Base-by-base conservation (phyloP, 2,329 filamentous ascomycete species). In the Penicillium concentricum region DNA sequence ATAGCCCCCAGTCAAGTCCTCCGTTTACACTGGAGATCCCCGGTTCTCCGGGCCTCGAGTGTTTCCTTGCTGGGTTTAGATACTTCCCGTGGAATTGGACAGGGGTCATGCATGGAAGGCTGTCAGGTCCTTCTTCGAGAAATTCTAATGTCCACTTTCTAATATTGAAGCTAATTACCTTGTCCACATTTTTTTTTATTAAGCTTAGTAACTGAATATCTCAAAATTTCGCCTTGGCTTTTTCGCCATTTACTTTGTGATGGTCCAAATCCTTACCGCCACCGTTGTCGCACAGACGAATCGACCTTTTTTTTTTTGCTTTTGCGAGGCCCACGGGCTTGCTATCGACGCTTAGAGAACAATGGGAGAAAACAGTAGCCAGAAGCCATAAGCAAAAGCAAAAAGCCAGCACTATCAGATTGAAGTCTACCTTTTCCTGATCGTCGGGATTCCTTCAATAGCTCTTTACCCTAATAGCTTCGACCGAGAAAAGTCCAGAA, bases 201-300 rank as follows among this genome's bases (percentile, higher is more conserved):
- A 32, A 12, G 44, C 44, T 34, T 46, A 35, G 18, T 13, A 24
- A 46, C 28, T 22, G 8, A 10, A 26, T 6, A 44, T 26, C 43
- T 20, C 50, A 47, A 43, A 28, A 22, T 22, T 51, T 38, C n/a
- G 51, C 8, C 52, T 53, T 58, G 46, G 43, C 47, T 54, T 57
- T 53, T n/a, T 32, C 12, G 32, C 15, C 12, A 45, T 32, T 42
- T 38, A 12, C 22, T 47, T 34, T 39, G 12, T 24, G 30, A 43
- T 49, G 39, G 28, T 18, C 39, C 10, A 44, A 41, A 44, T 35
- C 45, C 53, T 54, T 56, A 52, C 55, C 56, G 58, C 67, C 63
- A 65, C 63, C 64, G 65, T 69, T 67, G 57, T 66, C 59, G 67
- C 67, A 69, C 67, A 67, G 68, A 67, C 67, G 34, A 51, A 49